A percentile compares a stretch with the other conserved stretches of the same genome.
phyloP scores from a whole-genome alignment of 306 rosid species.

The Cicer bijugum region DNA sequence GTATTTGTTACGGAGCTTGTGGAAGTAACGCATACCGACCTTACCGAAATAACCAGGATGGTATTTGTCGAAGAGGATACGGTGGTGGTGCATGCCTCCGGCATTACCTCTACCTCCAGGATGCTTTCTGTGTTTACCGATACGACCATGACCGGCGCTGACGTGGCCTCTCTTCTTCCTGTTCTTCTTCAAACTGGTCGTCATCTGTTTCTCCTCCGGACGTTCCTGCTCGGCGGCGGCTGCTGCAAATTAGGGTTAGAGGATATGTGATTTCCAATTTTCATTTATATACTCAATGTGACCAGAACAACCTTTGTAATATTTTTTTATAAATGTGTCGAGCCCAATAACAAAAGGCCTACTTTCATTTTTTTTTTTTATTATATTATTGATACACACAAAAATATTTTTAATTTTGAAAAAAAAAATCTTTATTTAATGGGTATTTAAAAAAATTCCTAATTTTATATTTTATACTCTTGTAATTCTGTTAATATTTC shows the following conservation, averaged over 20 bases:
- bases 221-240: not conserved
- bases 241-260: not conserved
- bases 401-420: too few relatives aligned
- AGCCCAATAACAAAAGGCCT: not conserved
- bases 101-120: conserved; percentile 18
- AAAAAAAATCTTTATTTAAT: too few relatives aligned
- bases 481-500: too few relatives aligned
- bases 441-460: too few relatives aligned
- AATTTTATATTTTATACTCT: too few relatives aligned
- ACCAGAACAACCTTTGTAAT: not conserved
- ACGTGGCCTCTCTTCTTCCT: conserved; percentile 24
- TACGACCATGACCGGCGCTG: conserved; percentile 19
- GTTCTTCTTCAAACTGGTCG: not conserved
- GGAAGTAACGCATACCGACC: conserved; percentile 19
- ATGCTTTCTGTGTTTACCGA: conserved; percentile 18
- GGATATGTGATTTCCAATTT: not conserved
- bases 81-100: conserved; percentile 11
- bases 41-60: conserved; percentile 19
- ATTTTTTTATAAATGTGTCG: not conserved
- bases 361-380: not conserved
- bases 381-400: too few relatives aligned
- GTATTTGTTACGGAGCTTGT: conserved; percentile 11
- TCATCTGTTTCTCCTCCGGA: not conserved
- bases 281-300: not conserved
- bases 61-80: conserved; percentile 19